Percentiles rank a stretch among this genome's conserved stretches.
Conservation (phyloP, 2,329 filamentous ascomycete species). For the Ramularia collo-cygni region DNA sequence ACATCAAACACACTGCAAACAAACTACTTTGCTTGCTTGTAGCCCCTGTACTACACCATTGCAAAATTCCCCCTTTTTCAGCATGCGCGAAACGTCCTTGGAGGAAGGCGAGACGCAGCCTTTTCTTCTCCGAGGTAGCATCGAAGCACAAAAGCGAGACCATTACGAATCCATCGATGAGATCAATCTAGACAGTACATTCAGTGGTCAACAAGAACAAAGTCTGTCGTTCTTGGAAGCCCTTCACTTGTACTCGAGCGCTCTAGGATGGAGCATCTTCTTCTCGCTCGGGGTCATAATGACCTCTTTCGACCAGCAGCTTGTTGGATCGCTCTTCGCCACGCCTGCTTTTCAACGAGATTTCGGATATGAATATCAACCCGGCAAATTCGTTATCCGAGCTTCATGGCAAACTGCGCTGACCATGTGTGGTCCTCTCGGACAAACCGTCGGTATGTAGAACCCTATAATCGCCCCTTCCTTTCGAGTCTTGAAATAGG, state of each 20-base stretch:
- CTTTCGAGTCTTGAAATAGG: no score
- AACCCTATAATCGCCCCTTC: no score
- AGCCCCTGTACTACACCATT: no score
- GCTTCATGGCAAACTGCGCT: conserved; percentile 36
- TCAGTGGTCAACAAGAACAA: conserved; percentile 22
- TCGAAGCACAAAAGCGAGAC: conserved; percentile 18
- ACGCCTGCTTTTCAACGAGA: conserved; percentile 52
- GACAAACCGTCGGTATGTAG: no score
- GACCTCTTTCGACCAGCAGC: conserved; percentile 56
- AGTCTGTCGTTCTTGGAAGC: conserved; percentile 27
- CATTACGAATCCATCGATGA: conserved; percentile 23
- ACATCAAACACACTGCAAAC: no score
- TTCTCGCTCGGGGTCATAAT: conserved; percentile 56
- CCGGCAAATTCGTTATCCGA: conserved; percentile 31
- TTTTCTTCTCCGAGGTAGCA: no score
- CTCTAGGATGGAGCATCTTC: conserved; percentile 51
- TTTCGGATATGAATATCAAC: conserved; percentile 49
- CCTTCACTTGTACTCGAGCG: conserved; percentile 40
- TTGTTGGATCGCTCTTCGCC: conserved; percentile 39
- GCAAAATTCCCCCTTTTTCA: no score
- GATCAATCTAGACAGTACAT: conserved; percentile 21
- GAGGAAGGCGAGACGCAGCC: no score
- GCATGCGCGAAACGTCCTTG: no score
- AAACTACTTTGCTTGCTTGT: no score
- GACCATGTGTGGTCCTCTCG: no score